These are phyloP conservation scores for Pezicula rhizophila DNA, from an alignment of 2,329 filamentous ascomycete genomes.

Conservation along the genomic window DNA sequence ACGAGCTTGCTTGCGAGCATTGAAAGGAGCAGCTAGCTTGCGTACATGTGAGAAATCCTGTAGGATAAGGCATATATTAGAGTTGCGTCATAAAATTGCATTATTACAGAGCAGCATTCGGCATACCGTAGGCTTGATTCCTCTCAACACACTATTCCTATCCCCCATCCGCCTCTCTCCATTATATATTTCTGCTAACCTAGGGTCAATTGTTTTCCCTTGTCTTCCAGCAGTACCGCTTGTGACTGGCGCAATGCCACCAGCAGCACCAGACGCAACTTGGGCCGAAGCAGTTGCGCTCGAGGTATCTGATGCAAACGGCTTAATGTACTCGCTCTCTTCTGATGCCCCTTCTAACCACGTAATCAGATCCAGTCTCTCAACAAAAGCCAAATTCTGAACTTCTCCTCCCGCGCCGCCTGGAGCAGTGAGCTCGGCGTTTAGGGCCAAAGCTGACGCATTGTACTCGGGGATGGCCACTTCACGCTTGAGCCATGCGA, in stretches of 20 bases:
- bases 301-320: conserved; percentile 59
- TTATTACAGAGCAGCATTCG: not conserved
- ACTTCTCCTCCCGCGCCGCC: conserved; percentile 60
- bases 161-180: conserved; percentile 89
- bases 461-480: conserved; percentile 88
- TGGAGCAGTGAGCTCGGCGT: conserved; percentile 59
- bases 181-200: conserved; percentile 82
- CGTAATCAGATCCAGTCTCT: conserved; percentile 83
- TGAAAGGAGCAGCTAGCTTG: conserved; percentile 75
- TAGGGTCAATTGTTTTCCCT: conserved; percentile 70
- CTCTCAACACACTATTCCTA: conserved; percentile 79
- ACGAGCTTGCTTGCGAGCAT: conserved; percentile 51
- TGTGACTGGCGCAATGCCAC: conserved; percentile 30
- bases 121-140: conserved; percentile 80
- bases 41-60: conserved; percentile 93
- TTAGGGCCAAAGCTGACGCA: conserved; percentile 71
- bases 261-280: conserved; percentile 39
- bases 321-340: conserved; percentile 89
- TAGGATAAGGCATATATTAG: not conserved
- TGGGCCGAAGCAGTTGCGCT: conserved; percentile 37
- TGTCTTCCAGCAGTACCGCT: conserved; percentile 42
- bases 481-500: conserved; percentile 93
- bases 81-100: not conserved
- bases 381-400: conserved; percentile 85
- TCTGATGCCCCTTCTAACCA: conserved; percentile 89